Evolutionary conservation across 306 rosid species (phyloP).

Genomic region (Ceratonia siliqua): DNA sequence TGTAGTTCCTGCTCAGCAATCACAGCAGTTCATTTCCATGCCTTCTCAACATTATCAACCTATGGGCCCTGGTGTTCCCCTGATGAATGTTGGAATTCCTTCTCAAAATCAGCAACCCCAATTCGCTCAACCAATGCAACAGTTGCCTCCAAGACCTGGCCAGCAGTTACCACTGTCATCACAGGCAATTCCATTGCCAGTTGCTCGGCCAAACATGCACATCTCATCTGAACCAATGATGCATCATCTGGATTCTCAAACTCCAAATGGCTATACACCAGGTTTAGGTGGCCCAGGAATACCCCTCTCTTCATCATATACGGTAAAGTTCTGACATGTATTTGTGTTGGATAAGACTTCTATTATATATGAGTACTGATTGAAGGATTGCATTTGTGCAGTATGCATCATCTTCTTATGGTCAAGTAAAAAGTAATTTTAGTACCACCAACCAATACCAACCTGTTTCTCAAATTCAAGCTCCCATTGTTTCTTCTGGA

Average conservation of each 20-base stretch:
- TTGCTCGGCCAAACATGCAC: slow-evolving; percentile 62
- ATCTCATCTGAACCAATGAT: slow-evolving; percentile 55
- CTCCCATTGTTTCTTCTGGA: slow-evolving; percentile 50
- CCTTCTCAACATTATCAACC: slow-evolving; percentile 77
- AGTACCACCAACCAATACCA: slow-evolving; percentile 57
- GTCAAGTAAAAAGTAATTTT: slow-evolving; percentile 65
- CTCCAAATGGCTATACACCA: slow-evolving; percentile 62
- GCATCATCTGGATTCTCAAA: slow-evolving; percentile 58
- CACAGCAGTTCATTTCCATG: slow-evolving; percentile 71
- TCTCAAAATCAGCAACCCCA: slow-evolving; percentile 68
- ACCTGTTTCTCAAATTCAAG: slow-evolving; percentile 58
- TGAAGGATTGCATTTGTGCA: slow-evolving; percentile 40
- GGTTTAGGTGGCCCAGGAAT: slow-evolving; percentile 66
- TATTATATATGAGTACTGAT: slow-evolving; percentile 30
- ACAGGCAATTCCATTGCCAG: slow-evolving; percentile 63
- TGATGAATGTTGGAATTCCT: slow-evolving; percentile 72
- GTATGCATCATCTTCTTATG: slow-evolving; percentile 67
- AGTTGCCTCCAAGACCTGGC: slow-evolving; percentile 63
- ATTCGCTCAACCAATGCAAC: slow-evolving; percentile 69
- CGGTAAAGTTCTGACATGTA: slow-evolving; percentile 52
- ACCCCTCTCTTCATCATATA: slow-evolving; percentile 66
- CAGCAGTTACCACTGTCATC: slow-evolving; percentile 61
- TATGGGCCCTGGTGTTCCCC: slow-evolving; percentile 66
- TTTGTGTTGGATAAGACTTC: slow-evolving; percentile 6
- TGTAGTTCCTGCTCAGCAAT: slow-evolving; percentile 61